These are phyloP conservation scores for Syzygium aromaticum DNA, from an alignment of 345 rosid species.

Conservation along the genomic window DNA sequence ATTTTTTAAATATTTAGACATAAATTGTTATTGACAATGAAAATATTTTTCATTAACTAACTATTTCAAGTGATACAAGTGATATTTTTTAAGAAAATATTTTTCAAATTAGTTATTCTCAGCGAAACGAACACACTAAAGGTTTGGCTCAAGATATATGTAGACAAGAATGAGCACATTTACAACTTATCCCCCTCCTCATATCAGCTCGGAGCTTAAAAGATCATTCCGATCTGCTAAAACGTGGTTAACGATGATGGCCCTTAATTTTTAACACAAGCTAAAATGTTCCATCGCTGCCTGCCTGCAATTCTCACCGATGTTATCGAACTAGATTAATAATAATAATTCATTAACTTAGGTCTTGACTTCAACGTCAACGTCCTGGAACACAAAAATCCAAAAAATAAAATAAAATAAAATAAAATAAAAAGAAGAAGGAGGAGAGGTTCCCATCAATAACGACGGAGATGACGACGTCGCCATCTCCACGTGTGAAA, in stretches of 20 bases:
- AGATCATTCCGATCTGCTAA: not conserved
- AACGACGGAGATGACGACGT: not conserved
- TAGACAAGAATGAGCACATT: accelerated
- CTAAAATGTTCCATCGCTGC: not conserved
- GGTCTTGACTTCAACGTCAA: not conserved
- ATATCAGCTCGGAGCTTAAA: not conserved
- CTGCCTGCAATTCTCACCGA: not conserved
- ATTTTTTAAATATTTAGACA: no score
- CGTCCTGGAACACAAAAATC: not conserved
- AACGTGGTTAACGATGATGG: not conserved
- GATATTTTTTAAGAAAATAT: not conserved
- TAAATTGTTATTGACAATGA: no score
- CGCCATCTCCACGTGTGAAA: not conserved
- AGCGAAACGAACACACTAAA: not conserved
- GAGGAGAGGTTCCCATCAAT: no score
- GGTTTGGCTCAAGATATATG: not conserved
- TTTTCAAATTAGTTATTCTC: not conserved
- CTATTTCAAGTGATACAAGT: accelerated
- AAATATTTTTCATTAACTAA: no score
- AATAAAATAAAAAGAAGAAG: no score
- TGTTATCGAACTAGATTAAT: not conserved
- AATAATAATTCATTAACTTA: not conserved
- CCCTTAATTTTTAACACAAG: not conserved
- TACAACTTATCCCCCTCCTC: not conserved
- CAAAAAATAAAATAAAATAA: no score